phyloP scores from a whole-genome alignment of 352 stramenopile genomes.

The Phytophthora vignae region DNA sequence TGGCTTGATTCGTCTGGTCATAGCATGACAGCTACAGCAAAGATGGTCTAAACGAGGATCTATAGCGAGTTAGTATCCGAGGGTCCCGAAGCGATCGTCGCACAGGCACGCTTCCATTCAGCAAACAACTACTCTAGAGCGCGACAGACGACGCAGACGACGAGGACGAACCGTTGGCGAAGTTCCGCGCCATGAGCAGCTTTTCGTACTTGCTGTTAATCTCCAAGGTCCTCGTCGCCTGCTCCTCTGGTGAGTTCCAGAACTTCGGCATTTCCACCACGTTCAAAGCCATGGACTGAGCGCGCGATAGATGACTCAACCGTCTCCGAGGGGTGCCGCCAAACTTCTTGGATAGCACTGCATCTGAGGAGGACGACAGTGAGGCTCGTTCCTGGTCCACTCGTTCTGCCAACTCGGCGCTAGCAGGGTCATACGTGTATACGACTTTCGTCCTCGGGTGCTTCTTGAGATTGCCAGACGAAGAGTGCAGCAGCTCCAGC shows the following conservation, averaged over 20 bases:
- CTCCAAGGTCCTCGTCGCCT: conserved; percentile 33
- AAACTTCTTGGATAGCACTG: conserved; percentile 20
- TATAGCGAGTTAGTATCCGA: conserved; percentile 1
- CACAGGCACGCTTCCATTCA: neutral
- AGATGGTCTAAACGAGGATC: neutral
- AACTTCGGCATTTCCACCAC: conserved; percentile 52
- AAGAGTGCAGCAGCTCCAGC: conserved; percentile 41
- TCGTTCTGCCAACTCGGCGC: conserved; percentile 35
- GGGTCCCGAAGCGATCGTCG: neutral
- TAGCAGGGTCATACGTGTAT: conserved; percentile 43
- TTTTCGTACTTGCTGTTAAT: conserved; percentile 62
- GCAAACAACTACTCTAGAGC: conserved; percentile 15
- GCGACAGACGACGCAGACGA: conserved; percentile 35
- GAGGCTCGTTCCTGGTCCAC: conserved; percentile 31
- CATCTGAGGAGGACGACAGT: conserved; percentile 21
- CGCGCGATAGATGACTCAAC: conserved; percentile 26
- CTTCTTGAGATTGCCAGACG: conserved; percentile 35
- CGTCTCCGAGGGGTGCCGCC: conserved; percentile 18
- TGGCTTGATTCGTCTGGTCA: neutral
- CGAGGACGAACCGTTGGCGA: conserved; percentile 30
- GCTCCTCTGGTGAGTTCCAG: conserved; percentile 52
- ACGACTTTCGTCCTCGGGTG: conserved; percentile 31
- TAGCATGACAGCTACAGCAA: neutral
- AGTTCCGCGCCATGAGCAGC: conserved; percentile 38
- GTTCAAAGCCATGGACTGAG: conserved; percentile 47